Evolutionary conservation across 306 rosid genomes (phyloP), one percentile per base, ranked within the genome.

Genomic region (Glycine soja): DNA sequence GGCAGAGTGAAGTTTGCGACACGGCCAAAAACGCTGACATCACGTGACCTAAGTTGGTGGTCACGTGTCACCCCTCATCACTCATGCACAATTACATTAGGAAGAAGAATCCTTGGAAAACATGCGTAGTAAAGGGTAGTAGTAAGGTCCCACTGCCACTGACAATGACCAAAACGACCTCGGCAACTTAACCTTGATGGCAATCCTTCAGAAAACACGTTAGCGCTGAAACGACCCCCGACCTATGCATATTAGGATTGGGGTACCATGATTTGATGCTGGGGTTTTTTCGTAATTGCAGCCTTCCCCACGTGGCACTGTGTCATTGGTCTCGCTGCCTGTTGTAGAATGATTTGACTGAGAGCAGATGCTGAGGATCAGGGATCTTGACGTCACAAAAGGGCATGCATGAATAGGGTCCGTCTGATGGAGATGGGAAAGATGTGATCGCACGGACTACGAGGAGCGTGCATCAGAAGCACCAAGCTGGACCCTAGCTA

Each of bases 121-220:
- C 43, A 38, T 38, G 43, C 43, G 43, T 38, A 34, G 36, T 34
- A 2, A 34, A 34, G 42, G 6, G 42, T 38, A 38, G 43, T 38
- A 38, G 43, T 4, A 5, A 38, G 78, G 64, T 63, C 69, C 47
- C 79, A 19, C 58, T 62, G 72, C 24, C 34, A 76, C 54, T 69
- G 80, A 80, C 67, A 82, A 90, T 84, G 90, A 91, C 91, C 80
- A 84, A 88, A 88, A 84, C 77, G 57, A 76, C 90, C 86, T 88
- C 72, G 86, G 84, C 91, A 84, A 16, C 64, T 8, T 63, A 58
- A 53, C 86, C 69, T 30, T 80, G 79, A 77, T 42, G 57, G 65
- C 81, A 74, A 68, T 70, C 16, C 47, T 1, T 11, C 68, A 74
- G 56, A 61, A 70, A 81, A 72, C 74, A 82, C 88, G 85, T 77